Base-by-base conservation (phyloP, 768 basidiomycete genomes). In the Amanita molliuscula region DNA sequence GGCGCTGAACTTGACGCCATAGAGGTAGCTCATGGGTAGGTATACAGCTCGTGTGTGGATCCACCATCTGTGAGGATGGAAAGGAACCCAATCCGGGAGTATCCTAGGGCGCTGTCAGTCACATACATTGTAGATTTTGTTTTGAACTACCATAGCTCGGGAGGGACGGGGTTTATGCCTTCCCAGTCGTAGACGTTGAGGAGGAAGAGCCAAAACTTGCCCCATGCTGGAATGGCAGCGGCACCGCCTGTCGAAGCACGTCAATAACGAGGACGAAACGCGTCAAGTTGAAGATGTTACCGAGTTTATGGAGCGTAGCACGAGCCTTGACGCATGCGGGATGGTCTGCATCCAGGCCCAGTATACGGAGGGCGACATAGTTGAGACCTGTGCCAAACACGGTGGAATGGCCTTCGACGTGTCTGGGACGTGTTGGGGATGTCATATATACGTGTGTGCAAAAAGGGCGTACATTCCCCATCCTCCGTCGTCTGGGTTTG, bases 1-100 rank as follows among this genome's bases (percentile, higher is more conserved):
- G 63, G 80, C 77, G 58, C 77, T 73, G 61, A 76, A 88, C 45
- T 75, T 76, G 25, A 81, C 66, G 1, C 81, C 86, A 59, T 88
- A 90, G 8, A 90, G 72, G 57, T 86, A 88, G 55, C 85, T 83
- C 88, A 97, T 93, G 3, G 96, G 93, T 34, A 91, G 79, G 59
- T 90, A 96, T 36, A 89, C 90, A 41, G 80, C 84, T 11, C 95
- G 82, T 0, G 86, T 89, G 60, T 99, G 95, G 40, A 97, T 93
- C 96, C 96, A 99, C 95, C 95, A 99, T 54, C 77, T 76, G 64
- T 87, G 84, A 8, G 96, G 95, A 65, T 98, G 95, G 64, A 98
- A 79, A 8, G 95, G 92, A 5, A 88, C 51, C 84, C 84, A 90
- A 23, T 95, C 85, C 0, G 95, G 95, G 1, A 97, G 70, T 37